Evolutionary conservation across 345 rosid genomes (phyloP).

Genomic region (Boechera stricta): DNA sequence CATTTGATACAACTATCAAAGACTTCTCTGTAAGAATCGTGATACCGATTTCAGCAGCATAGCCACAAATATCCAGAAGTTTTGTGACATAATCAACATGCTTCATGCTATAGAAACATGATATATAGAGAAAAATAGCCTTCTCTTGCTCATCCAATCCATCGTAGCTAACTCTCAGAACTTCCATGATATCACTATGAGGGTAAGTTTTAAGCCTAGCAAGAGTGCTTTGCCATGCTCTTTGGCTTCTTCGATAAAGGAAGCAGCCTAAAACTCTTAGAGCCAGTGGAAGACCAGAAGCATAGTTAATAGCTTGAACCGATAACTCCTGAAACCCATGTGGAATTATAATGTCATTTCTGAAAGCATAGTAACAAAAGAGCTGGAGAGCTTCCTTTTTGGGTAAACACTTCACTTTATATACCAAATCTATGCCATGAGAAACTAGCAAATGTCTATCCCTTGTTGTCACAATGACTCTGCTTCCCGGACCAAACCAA

Average conservation of each 20-base stretch:
- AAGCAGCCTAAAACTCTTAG: slow-evolving; percentile 50
- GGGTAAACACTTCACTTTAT: slow-evolving; percentile 33
- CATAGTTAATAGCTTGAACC: slow-evolving; percentile 33
- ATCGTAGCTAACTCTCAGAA: slow-evolving; percentile 50
- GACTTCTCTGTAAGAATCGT: slow-evolving; percentile 46
- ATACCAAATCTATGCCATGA: slow-evolving; percentile 29
- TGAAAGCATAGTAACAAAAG: slow-evolving; percentile 39
- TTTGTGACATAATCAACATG: slow-evolving; percentile 35
- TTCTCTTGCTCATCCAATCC: slow-evolving; percentile 45
- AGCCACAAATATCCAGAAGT: slow-evolving; percentile 41
- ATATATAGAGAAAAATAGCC: slow-evolving; percentile 47
- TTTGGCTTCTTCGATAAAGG: slow-evolving; percentile 26
- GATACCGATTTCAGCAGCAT: slow-evolving; percentile 42
- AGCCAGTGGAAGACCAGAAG: slow-evolving; percentile 54
- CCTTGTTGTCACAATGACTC: slow-evolving; percentile 43
- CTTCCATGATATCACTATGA: slow-evolving; percentile 38
- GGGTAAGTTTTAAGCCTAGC: slow-evolving; percentile 41
- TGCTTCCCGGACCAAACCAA: slow-evolving; percentile 46
- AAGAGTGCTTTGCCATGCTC: slow-evolving; percentile 45
- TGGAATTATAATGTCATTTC: slow-evolving; percentile 22
- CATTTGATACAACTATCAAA: slow-evolving; percentile 29
- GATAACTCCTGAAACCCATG: slow-evolving; percentile 24
- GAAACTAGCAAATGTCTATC: slow-evolving; percentile 42
- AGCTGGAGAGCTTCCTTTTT: slow-evolving; percentile 43
- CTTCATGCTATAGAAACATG: slow-evolving; percentile 43